Evolutionary conservation across 257 asterid species (phyloP).

Genomic region (Dorcoceras hygrometricum): DNA sequence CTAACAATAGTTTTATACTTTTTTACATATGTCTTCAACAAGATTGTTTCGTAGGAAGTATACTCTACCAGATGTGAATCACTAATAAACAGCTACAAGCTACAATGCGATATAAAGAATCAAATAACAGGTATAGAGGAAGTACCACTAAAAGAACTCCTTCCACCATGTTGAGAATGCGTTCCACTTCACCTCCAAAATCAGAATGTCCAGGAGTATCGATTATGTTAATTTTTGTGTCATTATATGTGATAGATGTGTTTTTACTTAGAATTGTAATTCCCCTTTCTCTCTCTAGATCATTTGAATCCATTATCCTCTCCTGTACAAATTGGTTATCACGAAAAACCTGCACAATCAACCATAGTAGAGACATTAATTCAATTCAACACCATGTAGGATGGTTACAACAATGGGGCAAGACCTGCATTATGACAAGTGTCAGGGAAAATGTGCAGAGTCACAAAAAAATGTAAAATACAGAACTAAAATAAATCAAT

Average conservation of each 20-base stretch:
- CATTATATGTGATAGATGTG: conserved; percentile 85
- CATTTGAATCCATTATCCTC: conserved; percentile 98
- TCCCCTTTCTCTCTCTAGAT: conserved; percentile 98
- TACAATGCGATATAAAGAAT: neutral
- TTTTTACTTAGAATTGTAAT: conserved; percentile 97
- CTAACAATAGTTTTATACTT: too few species aligned
- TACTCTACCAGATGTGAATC: neutral
- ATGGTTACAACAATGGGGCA: neutral
- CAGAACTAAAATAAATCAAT: neutral
- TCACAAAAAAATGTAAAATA: neutral
- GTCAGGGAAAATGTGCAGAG: neutral
- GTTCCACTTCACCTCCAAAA: conserved; percentile 99
- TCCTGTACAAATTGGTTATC: conserved; percentile 92
- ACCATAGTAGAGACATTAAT: conserved; percentile 17
- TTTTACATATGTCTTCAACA: too few species aligned
- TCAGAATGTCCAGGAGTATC: conserved; percentile 99
- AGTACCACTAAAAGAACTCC: conserved; percentile 98
- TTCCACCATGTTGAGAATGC: conserved; percentile 99
- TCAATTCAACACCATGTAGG: neutral
- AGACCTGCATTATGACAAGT: neutral
- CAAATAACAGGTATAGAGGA: neutral
- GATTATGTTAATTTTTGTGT: conserved; percentile 83
- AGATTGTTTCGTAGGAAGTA: neutral
- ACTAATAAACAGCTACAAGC: neutral
- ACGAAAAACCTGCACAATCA: conserved; percentile 75